Percentiles rank a stretch among this genome's conserved stretches.
These are phyloP conservation scores for Blastobotrys parvus DNA, from an alignment of 805 yeast genomes.

Conservation along the genomic window DNA sequence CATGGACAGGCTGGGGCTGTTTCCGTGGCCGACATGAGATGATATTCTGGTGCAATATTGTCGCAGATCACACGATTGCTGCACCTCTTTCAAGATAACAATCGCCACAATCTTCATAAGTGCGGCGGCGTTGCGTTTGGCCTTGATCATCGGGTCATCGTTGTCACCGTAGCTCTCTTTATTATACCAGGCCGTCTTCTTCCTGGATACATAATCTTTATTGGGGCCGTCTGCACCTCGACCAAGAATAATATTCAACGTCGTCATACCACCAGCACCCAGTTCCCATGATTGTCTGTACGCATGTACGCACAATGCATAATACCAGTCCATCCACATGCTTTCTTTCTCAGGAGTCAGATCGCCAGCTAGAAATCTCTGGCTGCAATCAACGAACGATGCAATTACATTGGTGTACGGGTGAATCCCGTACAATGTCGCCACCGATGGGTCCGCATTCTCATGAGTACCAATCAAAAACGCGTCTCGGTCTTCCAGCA, in stretches of 20 bases:
- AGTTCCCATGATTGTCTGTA: background rate
- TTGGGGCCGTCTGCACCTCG: background rate
- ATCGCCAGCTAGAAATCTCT: no score
- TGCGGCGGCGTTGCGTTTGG: background rate
- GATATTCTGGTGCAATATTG: no score
- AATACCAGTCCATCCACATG: background rate
- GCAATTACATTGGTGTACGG: no score
- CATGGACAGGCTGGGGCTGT: no score
- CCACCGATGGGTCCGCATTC: no score
- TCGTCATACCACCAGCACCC: conserved; percentile 1
- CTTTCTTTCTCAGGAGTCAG: background rate
- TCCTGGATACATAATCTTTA: background rate
- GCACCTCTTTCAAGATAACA: background rate
- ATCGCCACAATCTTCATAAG: background rate
- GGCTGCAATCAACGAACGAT: no score
- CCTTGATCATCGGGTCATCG: background rate
- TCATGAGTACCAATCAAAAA: background rate
- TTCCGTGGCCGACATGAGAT: no score
- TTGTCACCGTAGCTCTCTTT: background rate
- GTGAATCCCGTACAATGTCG: no score
- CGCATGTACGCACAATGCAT: background rate
- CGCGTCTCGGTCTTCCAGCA: background rate
- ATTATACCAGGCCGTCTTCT: background rate
- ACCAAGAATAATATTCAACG: background rate
- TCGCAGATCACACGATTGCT: background rate